Percentiles rank a stretch among this genome's conserved stretches.
phyloP scores from a whole-genome alignment of 1,284 basidiomycete species.

The Austropuccinia psidii region DNA sequence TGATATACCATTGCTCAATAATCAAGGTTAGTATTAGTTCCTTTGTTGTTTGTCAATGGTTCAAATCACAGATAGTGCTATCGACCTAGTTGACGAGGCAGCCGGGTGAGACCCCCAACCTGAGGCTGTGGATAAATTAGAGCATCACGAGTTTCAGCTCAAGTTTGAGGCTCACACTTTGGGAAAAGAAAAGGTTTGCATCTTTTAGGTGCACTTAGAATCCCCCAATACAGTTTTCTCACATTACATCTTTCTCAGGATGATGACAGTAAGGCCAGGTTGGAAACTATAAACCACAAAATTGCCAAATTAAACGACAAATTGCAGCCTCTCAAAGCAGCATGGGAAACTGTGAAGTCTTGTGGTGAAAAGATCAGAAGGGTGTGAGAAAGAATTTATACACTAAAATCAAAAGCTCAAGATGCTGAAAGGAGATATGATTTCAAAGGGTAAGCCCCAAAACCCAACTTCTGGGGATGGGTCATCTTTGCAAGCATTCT shows the following conservation, averaged over 20 bases:
- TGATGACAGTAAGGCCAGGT: conserved; percentile 73
- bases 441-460: conserved; percentile 1
- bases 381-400: conserved; percentile 76
- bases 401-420: conserved; percentile 82
- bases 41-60: conserved; percentile 70
- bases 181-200: conserved; percentile 51
- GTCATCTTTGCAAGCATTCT: conserved; percentile 44
- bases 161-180: conserved; percentile 94
- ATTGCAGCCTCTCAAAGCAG: conserved; percentile 75
- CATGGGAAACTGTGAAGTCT: conserved; percentile 80
- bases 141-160: conserved; percentile 80
- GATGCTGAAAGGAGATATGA: conserved; percentile 78
- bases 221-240: background rate
- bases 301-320: conserved; percentile 82
- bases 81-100: conserved; percentile 88
- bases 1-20: no score
- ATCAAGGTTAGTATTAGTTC: no score
- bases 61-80: conserved; percentile 77
- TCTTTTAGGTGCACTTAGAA: background rate
- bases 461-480: no score
- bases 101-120: conserved; percentile 88
- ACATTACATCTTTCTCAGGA: conserved; percentile 57
- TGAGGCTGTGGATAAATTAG: conserved; percentile 88
- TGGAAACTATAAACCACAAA: conserved; percentile 67
- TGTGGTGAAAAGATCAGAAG: conserved; percentile 79